Percentiles rank a stretch among this genome's conserved stretches.
phyloP scores from a whole-genome alignment of 495 filamentous ascomycete species.

The Hamigera avellanea region DNA sequence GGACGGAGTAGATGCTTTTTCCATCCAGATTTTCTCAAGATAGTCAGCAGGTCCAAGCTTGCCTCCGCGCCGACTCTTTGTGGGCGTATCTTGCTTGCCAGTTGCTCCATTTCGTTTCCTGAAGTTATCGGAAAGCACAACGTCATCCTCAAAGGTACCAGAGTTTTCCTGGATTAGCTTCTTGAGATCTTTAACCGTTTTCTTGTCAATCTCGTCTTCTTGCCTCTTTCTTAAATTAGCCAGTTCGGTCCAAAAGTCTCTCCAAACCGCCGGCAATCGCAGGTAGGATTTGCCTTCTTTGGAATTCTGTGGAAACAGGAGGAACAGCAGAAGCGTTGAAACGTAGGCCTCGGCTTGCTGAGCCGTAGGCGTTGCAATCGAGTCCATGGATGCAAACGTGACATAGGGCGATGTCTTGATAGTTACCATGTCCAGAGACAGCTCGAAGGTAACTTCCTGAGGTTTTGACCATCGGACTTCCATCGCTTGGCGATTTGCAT shows the following conservation, averaged over 20 bases:
- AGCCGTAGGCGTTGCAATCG: slow-evolving; percentile 59
- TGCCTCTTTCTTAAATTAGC: slow-evolving; percentile 55
- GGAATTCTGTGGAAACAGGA: slow-evolving; percentile 59
- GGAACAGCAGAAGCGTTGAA: slow-evolving; percentile 69
- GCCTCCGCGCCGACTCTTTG: slow-evolving; percentile 20
- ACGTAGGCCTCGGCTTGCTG: slow-evolving; percentile 81
- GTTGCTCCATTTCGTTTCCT: slow-evolving; percentile 46
- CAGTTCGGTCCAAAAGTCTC: slow-evolving; percentile 77
- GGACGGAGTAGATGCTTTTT: slow-evolving; percentile 48
- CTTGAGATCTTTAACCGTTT: slow-evolving; percentile 40
- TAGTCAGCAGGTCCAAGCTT: slow-evolving; percentile 33
- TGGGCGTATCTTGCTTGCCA: slow-evolving; percentile 30
- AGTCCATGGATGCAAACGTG: slow-evolving; percentile 56
- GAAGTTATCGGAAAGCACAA: slow-evolving; percentile 61
- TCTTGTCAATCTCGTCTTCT: slow-evolving; percentile 56
- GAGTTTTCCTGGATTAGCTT: slow-evolving; percentile 33
- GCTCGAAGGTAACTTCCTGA: slow-evolving; percentile 43
- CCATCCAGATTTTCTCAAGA: slow-evolving; percentile 55
- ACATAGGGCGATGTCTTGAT: slow-evolving; percentile 32
- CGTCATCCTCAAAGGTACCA: slow-evolving; percentile 48
- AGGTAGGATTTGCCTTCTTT: slow-evolving; percentile 82
- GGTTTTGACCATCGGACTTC: slow-evolving; percentile 71
- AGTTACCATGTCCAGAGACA: slow-evolving; percentile 25
- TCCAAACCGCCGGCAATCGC: slow-evolving; percentile 66
- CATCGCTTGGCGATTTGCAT: slow-evolving; percentile 62